Base-by-base conservation (phyloP, 495 filamentous ascomycete genomes). In the Penicillium roqueforti region DNA sequence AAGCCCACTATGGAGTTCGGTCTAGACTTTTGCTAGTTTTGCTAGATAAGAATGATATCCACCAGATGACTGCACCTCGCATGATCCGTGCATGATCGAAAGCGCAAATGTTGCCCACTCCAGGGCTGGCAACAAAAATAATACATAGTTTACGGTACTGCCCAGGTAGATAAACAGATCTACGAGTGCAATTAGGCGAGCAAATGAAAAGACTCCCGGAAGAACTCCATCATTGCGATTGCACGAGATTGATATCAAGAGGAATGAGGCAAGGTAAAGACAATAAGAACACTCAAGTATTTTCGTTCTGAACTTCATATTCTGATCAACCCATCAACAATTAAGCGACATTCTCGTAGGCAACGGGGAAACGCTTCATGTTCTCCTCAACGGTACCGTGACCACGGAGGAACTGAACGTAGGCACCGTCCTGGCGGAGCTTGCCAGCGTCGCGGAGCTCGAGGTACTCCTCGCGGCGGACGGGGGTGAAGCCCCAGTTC, bases 401-500 rank as follows among this genome's bases (percentile, higher is more conserved):
- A 81, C 91, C 92, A 77, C 82, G 80, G 61, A 97, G 81, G 85
- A 97, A 97, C 83, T 98, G 89, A 60, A 97, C 95, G 76, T 98
- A 98, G 65, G 95, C 95, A 83, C 93, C 93, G 73, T 98, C 93
- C 62, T 91, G 84, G 79, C 87, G 85, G 75, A 98, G 83, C 73
- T 84, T 84, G 72, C 93, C 93, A 72, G 84, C 86, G 71, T 87
- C 79, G 83, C 93, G 91, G 80, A 89, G 86, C 78, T 88, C 81
- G 66, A 95, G 76, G 80, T 97, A 98, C 74, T 98, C 93, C 55
- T 97, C 93, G 66, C 95, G 92, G 63, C 89, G 87, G 62, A 98
- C 88, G 70, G 89, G 88, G 50, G 92, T 97, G 87, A 97, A 97
- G 59, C 92, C 92, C 92, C 92, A 97, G 81, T 96, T 97, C 88